Percentiles rank a stretch among this genome's conserved stretches.
Evolutionary conservation across 2,329 filamentous ascomycete genomes (phyloP).

Genomic region (Talaromyces sp.): DNA sequence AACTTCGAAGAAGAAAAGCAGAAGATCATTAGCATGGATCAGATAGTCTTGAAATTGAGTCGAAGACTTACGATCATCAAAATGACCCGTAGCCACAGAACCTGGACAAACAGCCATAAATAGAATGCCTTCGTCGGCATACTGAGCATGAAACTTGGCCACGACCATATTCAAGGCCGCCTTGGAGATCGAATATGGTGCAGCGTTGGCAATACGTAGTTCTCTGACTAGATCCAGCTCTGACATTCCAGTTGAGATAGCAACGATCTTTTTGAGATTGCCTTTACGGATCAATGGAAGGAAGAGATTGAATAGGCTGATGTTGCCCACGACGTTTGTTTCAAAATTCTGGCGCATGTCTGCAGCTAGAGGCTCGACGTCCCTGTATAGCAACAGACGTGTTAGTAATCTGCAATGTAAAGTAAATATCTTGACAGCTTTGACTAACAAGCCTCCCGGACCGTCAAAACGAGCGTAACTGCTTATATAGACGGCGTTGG

Average conservation of each 20-base stretch:
- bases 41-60: background rate
- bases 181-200: conserved; percentile 51
- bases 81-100: conserved; percentile 46
- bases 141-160: conserved; percentile 53
- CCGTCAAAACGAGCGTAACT: conserved; percentile 27
- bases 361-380: conserved; percentile 20
- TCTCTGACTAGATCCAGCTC: conserved; percentile 47
- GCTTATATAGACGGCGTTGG: conserved; percentile 46
- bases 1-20: background rate
- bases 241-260: conserved; percentile 48
- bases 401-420: background rate
- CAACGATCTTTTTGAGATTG: conserved; percentile 52
- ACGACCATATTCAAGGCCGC: conserved; percentile 54
- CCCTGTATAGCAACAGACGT: background rate
- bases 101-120: conserved; percentile 54
- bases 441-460: conserved; percentile 37
- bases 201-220: conserved; percentile 31
- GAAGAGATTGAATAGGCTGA: conserved; percentile 54
- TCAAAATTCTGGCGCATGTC: conserved; percentile 33
- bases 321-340: conserved; percentile 51
- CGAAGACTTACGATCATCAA: conserved; percentile 19
- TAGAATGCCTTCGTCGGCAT: conserved; percentile 50
- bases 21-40: background rate
- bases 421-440: background rate
- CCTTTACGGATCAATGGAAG: conserved; percentile 53